These are phyloP conservation scores for Coleophoma crateriformis DNA, from an alignment of 2,329 filamentous ascomycete species.

Conservation along the genomic window DNA sequence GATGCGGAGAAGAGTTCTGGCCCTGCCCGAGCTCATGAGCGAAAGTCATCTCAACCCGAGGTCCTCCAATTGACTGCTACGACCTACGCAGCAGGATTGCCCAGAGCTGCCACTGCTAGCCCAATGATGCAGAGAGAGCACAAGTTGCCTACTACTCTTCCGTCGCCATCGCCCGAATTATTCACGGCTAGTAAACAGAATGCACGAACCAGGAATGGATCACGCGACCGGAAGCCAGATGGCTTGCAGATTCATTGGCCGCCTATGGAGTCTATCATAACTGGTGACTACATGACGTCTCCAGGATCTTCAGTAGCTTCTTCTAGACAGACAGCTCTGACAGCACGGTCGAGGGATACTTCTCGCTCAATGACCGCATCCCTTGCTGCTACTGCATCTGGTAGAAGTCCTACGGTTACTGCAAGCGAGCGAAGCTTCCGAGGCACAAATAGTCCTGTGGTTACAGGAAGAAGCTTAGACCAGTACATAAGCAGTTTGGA, in stretches of 20 bases:
- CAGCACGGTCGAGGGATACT: slow-evolving; percentile 29
- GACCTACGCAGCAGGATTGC: slow-evolving; percentile 19
- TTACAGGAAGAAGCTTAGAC: slow-evolving; percentile 64
- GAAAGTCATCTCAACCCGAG: slow-evolving; percentile 26
- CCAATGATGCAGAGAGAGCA: slow-evolving; percentile 52
- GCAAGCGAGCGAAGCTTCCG: slow-evolving; percentile 39
- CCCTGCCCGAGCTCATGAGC: slow-evolving; percentile 20
- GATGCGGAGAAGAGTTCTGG: slow-evolving; percentile 34
- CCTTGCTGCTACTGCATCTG: slow-evolving; percentile 50
- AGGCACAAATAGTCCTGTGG: slow-evolving; percentile 42
- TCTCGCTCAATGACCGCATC: slow-evolving; percentile 42
- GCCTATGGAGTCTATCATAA: slow-evolving; percentile 44
- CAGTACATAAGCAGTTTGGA: slow-evolving; percentile 86
- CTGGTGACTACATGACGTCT: slow-evolving; percentile 47
- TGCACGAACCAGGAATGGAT: slow-evolving; percentile 59
- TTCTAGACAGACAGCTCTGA: slow-evolving; percentile 50
- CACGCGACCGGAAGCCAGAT: slow-evolving; percentile 72
- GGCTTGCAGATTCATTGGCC: slow-evolving; percentile 61
- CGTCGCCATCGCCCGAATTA: slow-evolving; percentile 62
- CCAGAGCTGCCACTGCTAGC: slow-evolving; percentile 56
- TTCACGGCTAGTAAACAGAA: slow-evolving; percentile 58
- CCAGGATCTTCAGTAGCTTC: slow-evolving; percentile 50
- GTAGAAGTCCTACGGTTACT: slow-evolving; percentile 26
- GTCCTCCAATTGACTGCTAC: slow-evolving; percentile 31
- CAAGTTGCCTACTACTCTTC: slow-evolving; percentile 47